phyloP scores from a whole-genome alignment of 805 yeast species.

The Hanseniaspora osmophila region DNA sequence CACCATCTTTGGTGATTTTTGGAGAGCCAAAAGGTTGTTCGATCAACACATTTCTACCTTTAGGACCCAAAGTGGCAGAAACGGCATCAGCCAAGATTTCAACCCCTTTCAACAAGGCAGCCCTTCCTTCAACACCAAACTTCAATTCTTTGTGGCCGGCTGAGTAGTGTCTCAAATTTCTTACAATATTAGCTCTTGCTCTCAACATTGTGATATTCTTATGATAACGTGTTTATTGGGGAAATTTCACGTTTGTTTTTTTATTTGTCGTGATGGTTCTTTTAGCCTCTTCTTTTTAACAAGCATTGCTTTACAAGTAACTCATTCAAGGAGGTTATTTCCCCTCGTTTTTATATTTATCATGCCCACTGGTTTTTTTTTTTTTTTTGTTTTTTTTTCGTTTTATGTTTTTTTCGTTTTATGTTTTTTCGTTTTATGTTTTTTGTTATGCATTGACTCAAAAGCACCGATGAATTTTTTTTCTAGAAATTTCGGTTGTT shows the following conservation, averaged over 20 bases:
- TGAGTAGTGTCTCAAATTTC: constrained; percentile 4
- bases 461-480: no score
- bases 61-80: constrained; percentile 91
- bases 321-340: neutral
- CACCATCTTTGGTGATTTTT: constrained; percentile 98
- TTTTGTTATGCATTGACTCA: no score
- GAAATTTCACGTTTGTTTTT: no score
- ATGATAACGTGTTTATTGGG: no score
- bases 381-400: neutral
- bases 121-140: constrained; percentile 96
- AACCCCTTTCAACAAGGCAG: constrained; percentile 85
- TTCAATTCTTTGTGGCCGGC: constrained; percentile 74
- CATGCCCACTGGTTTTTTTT: no score
- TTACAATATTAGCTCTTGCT: neutral
- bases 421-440: no score
- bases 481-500: neutral
- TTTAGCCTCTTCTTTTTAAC: no score
- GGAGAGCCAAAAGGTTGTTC: constrained; percentile 96
- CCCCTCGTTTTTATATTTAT: no score
- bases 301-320: no score
- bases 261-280: no score
- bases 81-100: constrained; percentile 93
- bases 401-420: no score
- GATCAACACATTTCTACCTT: constrained; percentile 91
- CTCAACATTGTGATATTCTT: neutral